A percentile compares a stretch with the other conserved stretches of the same genome.
Conservation (phyloP, 306 rosid species). For the Begonia peltatifolia region DNA sequence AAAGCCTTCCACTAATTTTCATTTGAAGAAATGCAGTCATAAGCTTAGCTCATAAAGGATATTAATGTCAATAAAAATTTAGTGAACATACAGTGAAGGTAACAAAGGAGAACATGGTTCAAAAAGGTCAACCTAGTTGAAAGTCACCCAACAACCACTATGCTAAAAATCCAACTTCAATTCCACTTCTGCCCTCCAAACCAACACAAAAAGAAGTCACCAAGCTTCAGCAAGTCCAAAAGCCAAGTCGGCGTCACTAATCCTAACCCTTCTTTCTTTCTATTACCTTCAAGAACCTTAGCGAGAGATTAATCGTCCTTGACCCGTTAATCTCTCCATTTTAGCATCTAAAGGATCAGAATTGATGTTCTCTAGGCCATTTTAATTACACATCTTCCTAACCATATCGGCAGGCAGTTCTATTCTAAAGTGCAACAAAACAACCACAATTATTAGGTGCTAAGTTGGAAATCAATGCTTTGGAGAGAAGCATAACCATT, state of each 20-base stretch:
- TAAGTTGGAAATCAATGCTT: slow-evolving; percentile 27
- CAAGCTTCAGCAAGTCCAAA: slow-evolving; percentile 4
- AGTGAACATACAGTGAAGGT: too few relatives aligned
- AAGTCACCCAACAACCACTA: slow-evolving; percentile 31
- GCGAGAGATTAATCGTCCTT: too few relatives aligned
- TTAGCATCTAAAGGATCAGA: too few relatives aligned
- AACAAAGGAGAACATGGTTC: neutral
- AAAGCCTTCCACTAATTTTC: too few relatives aligned
- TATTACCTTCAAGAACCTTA: too few relatives aligned
- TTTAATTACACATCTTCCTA: too few relatives aligned
- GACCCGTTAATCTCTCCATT: too few relatives aligned
- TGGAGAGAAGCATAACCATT: slow-evolving; percentile 48
- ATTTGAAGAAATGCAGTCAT: too few relatives aligned
- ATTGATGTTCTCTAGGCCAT: too few relatives aligned
- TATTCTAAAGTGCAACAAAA: slow-evolving; percentile 8
- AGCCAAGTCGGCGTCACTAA: neutral
- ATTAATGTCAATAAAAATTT: too few relatives aligned
- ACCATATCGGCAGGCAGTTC: neutral
- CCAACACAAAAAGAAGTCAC: slow-evolving; percentile 8
- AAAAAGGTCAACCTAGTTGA: slow-evolving; percentile 16
- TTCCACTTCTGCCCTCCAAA: slow-evolving; percentile 39
- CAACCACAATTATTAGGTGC: slow-evolving; percentile 27
- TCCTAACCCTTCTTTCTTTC: too few relatives aligned
- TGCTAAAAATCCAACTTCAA: slow-evolving; percentile 26
- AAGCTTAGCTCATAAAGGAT: too few relatives aligned